Evolutionary conservation across 495 filamentous ascomycete species (phyloP), one percentile per base, ranked within the genome.

Genomic region (Penicillium desertorum): DNA sequence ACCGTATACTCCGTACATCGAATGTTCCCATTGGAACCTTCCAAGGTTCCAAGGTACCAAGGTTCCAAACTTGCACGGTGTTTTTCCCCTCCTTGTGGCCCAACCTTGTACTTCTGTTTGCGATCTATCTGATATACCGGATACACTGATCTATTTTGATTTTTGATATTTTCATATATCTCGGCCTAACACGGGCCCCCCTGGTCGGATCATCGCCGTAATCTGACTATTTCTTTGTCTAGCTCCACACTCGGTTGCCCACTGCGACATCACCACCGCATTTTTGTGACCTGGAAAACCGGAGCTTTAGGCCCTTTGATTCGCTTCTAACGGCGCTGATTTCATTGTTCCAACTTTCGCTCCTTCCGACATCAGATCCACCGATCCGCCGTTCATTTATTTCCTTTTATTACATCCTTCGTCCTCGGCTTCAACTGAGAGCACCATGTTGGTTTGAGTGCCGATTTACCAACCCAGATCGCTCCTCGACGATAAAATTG

Each of bases 171-270:
- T 51, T 32, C 46, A 23, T 44, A 39, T 17, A 41, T 56, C 51
- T 56, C 51, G 48, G 45, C 17, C 42, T n/a, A 47, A 51, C 46
- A 22, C 27, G 32, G 32, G 43, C 22, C 27, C 51, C 52, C 56
- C 59, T 53, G 45, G 42, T 60, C 57, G 41, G 58, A 59, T 66
- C 62, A 45, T 57, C 52, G 25, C 25, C 20, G 39, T 45, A 42
- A 60, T 62, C 65, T 68, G 46, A 62, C 46, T 46, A 51, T 60
- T 66, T 66, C 45, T 62, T 62, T 62, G 56, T 61, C 50, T 59
- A 51, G 63, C 65, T 63, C 63, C 65, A 66, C 60, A 27, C 45
- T 54, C n/a, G 43, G 23, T 41, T 36, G 39, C 41, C 54, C 41
- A 42, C 43, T 23, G 42, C 43, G 20, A 47, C 34, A 45, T 42